Conservation (phyloP, 176 grass and related monocot genomes). For the Eleusine coracana region DNA sequence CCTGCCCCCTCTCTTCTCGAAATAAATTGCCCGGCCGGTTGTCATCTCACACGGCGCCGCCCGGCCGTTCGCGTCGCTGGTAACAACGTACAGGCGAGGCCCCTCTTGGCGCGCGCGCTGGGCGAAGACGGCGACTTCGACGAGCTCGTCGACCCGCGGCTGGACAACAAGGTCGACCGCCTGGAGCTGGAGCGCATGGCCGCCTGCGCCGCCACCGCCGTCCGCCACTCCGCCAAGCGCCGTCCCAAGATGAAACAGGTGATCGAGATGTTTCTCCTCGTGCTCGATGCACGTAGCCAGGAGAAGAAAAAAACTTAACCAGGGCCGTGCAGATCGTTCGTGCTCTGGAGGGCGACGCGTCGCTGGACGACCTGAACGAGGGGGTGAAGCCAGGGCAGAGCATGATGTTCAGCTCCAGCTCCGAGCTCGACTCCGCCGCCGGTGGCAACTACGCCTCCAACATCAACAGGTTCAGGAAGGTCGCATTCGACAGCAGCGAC, state of each 20-base stretch:
- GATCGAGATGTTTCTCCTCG: not conserved
- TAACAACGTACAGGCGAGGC: constrained; percentile 66
- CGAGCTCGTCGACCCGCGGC: constrained; percentile 64
- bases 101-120: constrained; percentile 63
- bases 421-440: constrained; percentile 58
- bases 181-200: constrained; percentile 77
- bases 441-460: constrained; percentile 68
- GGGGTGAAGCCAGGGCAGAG: constrained; percentile 82
- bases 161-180: constrained; percentile 63
- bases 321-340: constrained; percentile 69
- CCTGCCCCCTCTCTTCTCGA: not conserved
- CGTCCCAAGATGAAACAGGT: constrained; percentile 98
- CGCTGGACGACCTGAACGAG: constrained; percentile 88
- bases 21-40: not conserved
- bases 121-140: constrained; percentile 45
- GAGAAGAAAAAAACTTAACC: no score
- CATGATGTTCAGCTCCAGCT: constrained; percentile 67
- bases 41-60: constrained; percentile 24
- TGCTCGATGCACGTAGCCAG: no score
- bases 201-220: constrained; percentile 74
- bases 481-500: constrained; percentile 72
- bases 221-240: constrained; percentile 82
- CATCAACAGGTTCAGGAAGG: constrained; percentile 61
- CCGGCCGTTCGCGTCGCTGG: not conserved
- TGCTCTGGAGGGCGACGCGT: constrained; percentile 85